Percentiles rank a stretch among this genome's conserved stretches.
phyloP scores from a whole-genome alignment of 2,329 filamentous ascomycete genomes.

The Trichoderma arundinaceum region DNA sequence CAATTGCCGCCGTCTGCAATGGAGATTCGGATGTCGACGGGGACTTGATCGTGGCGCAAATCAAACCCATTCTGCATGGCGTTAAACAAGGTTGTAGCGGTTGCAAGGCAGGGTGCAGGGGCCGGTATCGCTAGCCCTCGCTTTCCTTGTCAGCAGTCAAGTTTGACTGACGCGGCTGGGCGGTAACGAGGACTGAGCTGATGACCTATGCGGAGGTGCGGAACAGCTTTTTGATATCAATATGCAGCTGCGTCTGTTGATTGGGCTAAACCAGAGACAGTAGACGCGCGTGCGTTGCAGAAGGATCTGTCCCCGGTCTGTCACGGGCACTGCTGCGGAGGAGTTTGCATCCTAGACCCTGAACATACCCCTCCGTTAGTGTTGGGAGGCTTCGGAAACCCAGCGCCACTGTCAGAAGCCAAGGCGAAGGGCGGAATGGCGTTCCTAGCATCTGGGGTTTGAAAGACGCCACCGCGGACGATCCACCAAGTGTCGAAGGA shows the following conservation, averaged over 20 bases:
- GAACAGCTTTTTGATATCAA: background rate
- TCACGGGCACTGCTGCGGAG: slow-evolving; percentile 27
- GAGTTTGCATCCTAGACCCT: slow-evolving; percentile 23
- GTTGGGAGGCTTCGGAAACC: slow-evolving; percentile 35
- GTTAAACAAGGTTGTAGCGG: slow-evolving; percentile 35
- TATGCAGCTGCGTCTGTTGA: slow-evolving; percentile 3
- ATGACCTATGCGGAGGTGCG: background rate
- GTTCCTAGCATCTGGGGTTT: slow-evolving; percentile 31
- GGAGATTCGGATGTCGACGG: slow-evolving; percentile 25
- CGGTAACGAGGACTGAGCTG: background rate
- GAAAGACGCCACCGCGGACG: slow-evolving; percentile 29
- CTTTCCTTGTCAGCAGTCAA: slow-evolving; percentile 22
- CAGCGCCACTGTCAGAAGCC: slow-evolving; percentile 34
- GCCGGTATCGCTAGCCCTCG: slow-evolving; percentile 16
- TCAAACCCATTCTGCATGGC: slow-evolving; percentile 34
- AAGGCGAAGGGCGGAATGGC: slow-evolving; percentile 32
- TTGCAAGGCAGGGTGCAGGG: slow-evolving; percentile 20
- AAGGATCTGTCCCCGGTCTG: slow-evolving; percentile 22
- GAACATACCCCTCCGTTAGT: slow-evolving; percentile 32
- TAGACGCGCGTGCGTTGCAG: slow-evolving; percentile 10
- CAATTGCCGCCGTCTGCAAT: slow-evolving; percentile 9
- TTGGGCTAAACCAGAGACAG: background rate
- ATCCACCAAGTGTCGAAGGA: slow-evolving; percentile 22
- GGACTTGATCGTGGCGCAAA: slow-evolving; percentile 31
- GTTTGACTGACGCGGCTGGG: slow-evolving; percentile 2